Evolutionary conservation across 352 stramenopile species (phyloP).

Genomic region (Phytophthora pseudosyringae): DNA sequence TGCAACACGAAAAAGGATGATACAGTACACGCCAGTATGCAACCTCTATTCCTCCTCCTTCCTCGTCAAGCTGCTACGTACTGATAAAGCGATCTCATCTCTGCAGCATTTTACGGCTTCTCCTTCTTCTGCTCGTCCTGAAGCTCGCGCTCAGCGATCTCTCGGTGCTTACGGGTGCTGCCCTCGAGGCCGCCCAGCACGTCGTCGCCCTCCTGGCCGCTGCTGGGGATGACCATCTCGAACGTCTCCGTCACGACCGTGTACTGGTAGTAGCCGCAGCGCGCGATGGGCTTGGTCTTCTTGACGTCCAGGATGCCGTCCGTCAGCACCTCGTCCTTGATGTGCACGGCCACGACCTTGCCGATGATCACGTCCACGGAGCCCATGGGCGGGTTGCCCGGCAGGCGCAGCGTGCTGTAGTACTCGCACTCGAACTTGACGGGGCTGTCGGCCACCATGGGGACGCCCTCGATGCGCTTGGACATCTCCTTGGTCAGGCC

Average conservation of each 20-base stretch:
- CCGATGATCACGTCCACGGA: slow-evolving; percentile 45
- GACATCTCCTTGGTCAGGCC: slow-evolving; percentile 39
- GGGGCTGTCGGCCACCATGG: slow-evolving; percentile 43
- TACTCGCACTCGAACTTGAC: slow-evolving; percentile 46
- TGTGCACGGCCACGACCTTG: slow-evolving; percentile 42
- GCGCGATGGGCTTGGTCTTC: slow-evolving; percentile 42
- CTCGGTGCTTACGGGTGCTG: slow-evolving; percentile 34
- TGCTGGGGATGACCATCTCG: slow-evolving; percentile 43
- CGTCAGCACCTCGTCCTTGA: slow-evolving; percentile 42
- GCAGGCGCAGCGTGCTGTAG: slow-evolving; percentile 41
- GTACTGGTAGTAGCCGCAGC: slow-evolving; percentile 43
- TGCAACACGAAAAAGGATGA: neutral
- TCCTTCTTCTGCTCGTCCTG: slow-evolving; percentile 7
- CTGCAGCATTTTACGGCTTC: slow-evolving; percentile 8
- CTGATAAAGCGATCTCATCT: neutral
- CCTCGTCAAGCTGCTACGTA: neutral
- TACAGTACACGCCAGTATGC: neutral
- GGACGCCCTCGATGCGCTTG: slow-evolving; percentile 30
- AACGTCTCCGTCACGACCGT: slow-evolving; percentile 42
- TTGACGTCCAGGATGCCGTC: slow-evolving; percentile 42
- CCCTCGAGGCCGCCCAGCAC: slow-evolving; percentile 31
- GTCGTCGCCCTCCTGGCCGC: slow-evolving; percentile 33
- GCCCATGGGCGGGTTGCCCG: slow-evolving; percentile 39
- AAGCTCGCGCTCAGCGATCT: slow-evolving; percentile 31
- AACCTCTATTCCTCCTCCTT: slow-evolving; percentile 8